Conservation (phyloP, 352 stramenopile genomes). For the Phytophthora fragariae region DNA sequence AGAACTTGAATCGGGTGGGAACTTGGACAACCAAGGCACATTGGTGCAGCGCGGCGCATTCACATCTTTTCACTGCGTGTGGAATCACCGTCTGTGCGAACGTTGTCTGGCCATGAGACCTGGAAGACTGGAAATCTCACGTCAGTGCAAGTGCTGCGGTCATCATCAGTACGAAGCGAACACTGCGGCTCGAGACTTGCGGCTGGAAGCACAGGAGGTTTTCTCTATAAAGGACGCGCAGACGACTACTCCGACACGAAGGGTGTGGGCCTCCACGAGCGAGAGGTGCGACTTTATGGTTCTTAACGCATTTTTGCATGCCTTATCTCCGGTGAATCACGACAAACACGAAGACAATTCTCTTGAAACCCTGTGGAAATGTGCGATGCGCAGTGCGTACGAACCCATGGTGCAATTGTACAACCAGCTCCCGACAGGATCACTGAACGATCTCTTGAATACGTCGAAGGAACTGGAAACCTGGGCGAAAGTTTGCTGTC, state of each 20-base stretch:
- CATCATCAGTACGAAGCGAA: conserved; percentile 44
- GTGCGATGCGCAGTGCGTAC: conserved; percentile 44
- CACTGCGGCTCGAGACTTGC: conserved; percentile 28
- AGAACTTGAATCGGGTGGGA: not conserved
- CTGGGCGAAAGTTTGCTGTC: conserved; percentile 23
- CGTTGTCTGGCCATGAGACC: conserved; percentile 45
- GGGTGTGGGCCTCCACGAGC: conserved; percentile 21
- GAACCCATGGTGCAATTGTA: conserved; percentile 42
- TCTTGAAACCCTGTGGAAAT: conserved; percentile 47
- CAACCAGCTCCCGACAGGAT: conserved; percentile 28
- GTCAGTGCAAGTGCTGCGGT: conserved; percentile 42
- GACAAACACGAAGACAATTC: conserved; percentile 31
- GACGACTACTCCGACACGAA: not conserved
- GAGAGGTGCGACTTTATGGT: conserved; percentile 60
- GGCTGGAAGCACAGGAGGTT: not conserved
- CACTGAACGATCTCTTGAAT: conserved; percentile 47
- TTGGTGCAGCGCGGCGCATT: conserved; percentile 31
- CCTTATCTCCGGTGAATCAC: conserved; percentile 51
- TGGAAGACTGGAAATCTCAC: not conserved
- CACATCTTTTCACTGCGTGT: conserved; percentile 54
- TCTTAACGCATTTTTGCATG: conserved; percentile 60
- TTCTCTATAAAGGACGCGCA: not conserved
- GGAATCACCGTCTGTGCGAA: conserved; percentile 55
- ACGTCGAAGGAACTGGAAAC: conserved; percentile 8
- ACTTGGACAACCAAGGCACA: not conserved